A percentile compares a stretch with the other conserved stretches of the same genome.
Conservation (phyloP, 352 stramenopile genomes). For the Phytophthora sp. region DNA sequence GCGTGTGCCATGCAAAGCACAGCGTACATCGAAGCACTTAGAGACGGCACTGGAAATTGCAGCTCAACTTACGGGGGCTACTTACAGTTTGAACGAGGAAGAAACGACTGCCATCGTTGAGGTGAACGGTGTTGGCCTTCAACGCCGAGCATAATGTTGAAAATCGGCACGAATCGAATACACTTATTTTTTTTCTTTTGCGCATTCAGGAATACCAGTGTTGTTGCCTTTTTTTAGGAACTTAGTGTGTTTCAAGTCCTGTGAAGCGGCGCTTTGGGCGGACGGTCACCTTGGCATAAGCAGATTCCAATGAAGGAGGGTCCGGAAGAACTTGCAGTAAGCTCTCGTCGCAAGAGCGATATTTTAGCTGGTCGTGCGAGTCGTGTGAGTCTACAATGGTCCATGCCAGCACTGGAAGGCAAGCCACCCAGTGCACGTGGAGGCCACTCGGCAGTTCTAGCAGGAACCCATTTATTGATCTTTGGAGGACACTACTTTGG, state of each 20-base stretch:
- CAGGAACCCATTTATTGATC: conserved; percentile 83
- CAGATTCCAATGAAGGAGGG: conserved; percentile 26
- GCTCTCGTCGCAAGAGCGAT: conserved; percentile 28
- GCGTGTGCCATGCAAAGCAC: conserved; percentile 49
- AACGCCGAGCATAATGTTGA: not conserved
- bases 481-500: conserved; percentile 92
- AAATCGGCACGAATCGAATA: not conserved
- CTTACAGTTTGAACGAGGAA: conserved; percentile 46
- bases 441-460: conserved; percentile 74
- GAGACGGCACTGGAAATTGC: conserved; percentile 60
- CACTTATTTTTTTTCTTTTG: not conserved
- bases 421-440: conserved; percentile 61
- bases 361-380: conserved; percentile 30
- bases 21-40: conserved; percentile 56
- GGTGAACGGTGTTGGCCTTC: conserved; percentile 54
- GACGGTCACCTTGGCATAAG: conserved; percentile 5
- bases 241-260: not conserved
- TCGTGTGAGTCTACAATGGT: conserved; percentile 69
- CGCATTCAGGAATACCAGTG: not conserved
- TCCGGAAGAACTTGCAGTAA: conserved; percentile 20
- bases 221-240: not conserved
- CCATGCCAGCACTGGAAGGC: conserved; percentile 58
- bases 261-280: conserved; percentile 14
- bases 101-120: conserved; percentile 46
- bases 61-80: conserved; percentile 44